Conservation (phyloP, 176 grass and related monocot species). For the Metroxylon sagu region DNA sequence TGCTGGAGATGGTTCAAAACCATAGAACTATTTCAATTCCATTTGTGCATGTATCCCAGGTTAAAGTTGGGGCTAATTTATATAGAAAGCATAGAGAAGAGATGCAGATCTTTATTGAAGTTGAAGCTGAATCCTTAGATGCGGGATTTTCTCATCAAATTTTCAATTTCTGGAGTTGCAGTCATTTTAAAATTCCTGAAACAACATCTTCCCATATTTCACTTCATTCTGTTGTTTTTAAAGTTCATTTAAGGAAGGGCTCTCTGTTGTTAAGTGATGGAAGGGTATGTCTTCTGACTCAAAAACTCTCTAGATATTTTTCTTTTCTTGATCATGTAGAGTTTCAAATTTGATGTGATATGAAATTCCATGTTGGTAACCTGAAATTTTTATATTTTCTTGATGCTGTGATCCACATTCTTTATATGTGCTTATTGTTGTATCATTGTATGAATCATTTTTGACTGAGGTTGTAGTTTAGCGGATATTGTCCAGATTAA, state of each 20-base stretch:
- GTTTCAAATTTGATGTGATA: too few species aligned
- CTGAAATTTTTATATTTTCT: too few species aligned
- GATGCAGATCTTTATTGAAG: conserved; percentile 38
- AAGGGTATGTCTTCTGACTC: conserved; percentile 54
- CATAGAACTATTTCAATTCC: conserved; percentile 51
- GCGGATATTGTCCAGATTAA: too few species aligned
- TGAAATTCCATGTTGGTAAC: too few species aligned
- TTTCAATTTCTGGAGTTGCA: conserved; percentile 61
- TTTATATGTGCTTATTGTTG: too few species aligned
- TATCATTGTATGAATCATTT: too few species aligned
- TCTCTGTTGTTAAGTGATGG: conserved; percentile 91
- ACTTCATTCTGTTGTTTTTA: conserved; percentile 34
- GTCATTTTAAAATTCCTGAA: conserved; percentile 51
- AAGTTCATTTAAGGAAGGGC: conserved; percentile 69
- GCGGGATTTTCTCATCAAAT: conserved; percentile 86
- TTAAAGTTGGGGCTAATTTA: conserved; percentile 46
- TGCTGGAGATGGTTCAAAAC: conserved; percentile 65
- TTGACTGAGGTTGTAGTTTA: too few species aligned
- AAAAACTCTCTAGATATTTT: too few species aligned
- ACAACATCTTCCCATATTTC: conserved; percentile 31
- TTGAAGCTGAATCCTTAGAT: conserved; percentile 72
- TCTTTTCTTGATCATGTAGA: too few species aligned
- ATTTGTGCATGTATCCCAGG: conserved; percentile 63
- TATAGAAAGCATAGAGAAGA: conserved; percentile 22
- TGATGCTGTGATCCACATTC: too few species aligned